A percentile compares a stretch with the other conserved stretches of the same genome.
Conservation (phyloP, 2,329 filamentous ascomycete species). For the Monilinia fructigena region DNA sequence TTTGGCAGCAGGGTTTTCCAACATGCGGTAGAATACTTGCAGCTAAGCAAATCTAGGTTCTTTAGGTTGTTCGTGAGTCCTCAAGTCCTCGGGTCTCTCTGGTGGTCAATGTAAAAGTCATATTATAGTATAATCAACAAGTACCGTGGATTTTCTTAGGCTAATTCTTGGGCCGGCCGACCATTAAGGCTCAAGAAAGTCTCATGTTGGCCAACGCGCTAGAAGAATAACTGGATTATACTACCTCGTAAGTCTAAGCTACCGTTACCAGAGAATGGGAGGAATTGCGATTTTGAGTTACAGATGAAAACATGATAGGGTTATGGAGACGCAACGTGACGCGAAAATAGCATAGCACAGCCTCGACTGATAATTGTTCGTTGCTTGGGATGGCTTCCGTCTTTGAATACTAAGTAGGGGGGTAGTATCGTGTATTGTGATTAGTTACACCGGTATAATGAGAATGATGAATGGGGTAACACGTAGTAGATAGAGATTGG, state of each 20-base stretch:
- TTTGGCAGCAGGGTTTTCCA: background rate
- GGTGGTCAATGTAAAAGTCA: slow-evolving; percentile 1
- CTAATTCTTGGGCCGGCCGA: slow-evolving; percentile 9
- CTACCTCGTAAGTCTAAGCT: background rate
- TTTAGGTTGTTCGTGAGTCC: background rate
- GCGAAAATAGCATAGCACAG: slow-evolving; percentile 22
- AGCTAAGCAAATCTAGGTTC: background rate
- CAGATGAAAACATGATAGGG: slow-evolving; percentile 14
- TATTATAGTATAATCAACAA: slow-evolving; percentile 12
- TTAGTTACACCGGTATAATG: too few species aligned
- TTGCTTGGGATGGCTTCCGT: too few species aligned
- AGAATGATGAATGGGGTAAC: too few species aligned
- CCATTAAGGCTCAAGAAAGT: slow-evolving; percentile 14
- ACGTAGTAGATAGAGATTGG: too few species aligned
- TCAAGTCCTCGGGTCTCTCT: background rate
- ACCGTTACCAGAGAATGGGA: background rate
- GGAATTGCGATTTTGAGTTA: background rate
- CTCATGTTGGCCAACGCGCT: slow-evolving; percentile 28
- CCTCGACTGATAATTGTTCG: too few species aligned
- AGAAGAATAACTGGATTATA: slow-evolving; percentile 27
- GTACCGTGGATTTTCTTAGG: slow-evolving; percentile 21
- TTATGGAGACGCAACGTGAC: slow-evolving; percentile 24
- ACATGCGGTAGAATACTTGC: slow-evolving; percentile 11
- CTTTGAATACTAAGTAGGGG: too few species aligned
- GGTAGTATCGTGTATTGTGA: too few species aligned